Evolutionary conservation across 495 filamentous ascomycete genomes (phyloP), one percentile per base, ranked within the genome.

Genomic region (Oidiodendron maius): DNA sequence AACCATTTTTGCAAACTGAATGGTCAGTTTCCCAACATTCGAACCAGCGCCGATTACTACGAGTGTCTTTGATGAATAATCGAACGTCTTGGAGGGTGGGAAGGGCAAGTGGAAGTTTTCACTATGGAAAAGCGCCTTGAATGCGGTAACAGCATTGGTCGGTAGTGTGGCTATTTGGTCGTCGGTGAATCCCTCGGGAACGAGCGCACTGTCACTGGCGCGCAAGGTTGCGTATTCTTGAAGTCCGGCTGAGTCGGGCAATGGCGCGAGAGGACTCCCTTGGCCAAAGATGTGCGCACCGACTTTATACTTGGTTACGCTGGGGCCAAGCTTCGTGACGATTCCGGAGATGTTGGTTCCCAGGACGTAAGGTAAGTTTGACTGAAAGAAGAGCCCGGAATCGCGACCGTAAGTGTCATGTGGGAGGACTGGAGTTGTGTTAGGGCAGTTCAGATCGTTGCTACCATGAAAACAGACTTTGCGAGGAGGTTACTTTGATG

Each of bases 161-260:
- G 46, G 46, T 10, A 49, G 16, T 4, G 36, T 49, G 11, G 21
- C 23, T 20, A 38, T 38, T 15, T 49, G 22, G 10, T 49, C 46
- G 15, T 49, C 46, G 3, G 3, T 28, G 4, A 49, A 13, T 3
- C 12, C 23, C 3, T 17, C n/a, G 3, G 46, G 46, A 2, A 49
- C 18, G 11, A n/a, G 23, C 9, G 46, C 36, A 28, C 22, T 6
- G 13, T 20, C 18, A 12, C 23, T 10, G 4, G 22, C 35, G 4
- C 16, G 10, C 4, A 41, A 2, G 3, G 34, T 18, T 20, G 23
- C 15, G 23, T 49, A 49, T 23, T 49, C 10, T 20, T 49, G 46
- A 4, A 49, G 24, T 17, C 36, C 46, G 6, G 11, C 24, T 8
- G 21, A 13, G 5, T 23, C 20, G n/a, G 24, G 13, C n/a, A n/a